Percentiles rank a stretch among this genome's conserved stretches.
phyloP scores from a whole-genome alignment of 202 grass and related monocot species.

The Zoysia matrella region DNA sequence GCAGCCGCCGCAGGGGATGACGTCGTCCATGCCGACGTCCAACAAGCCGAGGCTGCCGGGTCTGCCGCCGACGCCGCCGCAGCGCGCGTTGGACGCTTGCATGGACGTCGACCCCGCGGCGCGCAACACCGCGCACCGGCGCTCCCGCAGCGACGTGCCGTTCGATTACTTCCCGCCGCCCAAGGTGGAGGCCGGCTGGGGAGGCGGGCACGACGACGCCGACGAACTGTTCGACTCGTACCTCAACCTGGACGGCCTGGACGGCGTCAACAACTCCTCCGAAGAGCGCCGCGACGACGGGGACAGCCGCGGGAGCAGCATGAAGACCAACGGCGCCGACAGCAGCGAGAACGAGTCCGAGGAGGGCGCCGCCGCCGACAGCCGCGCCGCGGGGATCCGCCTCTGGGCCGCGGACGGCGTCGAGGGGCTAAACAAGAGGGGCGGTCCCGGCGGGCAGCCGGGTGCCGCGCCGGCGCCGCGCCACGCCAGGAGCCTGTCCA shows the following conservation, averaged over 20 bases:
- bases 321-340: slow-evolving; percentile 57
- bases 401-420: no score
- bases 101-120: slow-evolving; percentile 44
- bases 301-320: slow-evolving; percentile 63
- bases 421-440: slow-evolving; percentile 45
- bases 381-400: neutral
- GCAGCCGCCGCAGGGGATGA: slow-evolving; percentile 19
- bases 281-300: slow-evolving; percentile 54
- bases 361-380: slow-evolving; percentile 54
- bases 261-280: slow-evolving; percentile 72
- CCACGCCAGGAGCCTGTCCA: slow-evolving; percentile 85
- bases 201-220: neutral
- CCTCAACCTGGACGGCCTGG: slow-evolving; percentile 82
- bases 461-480: neutral
- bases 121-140: slow-evolving; percentile 56
- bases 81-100: slow-evolving; percentile 31
- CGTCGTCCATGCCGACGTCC: slow-evolving; percentile 17
- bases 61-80: slow-evolving; percentile 54
- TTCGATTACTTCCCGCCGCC: slow-evolving; percentile 62
- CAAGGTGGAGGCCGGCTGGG: slow-evolving; percentile 57
- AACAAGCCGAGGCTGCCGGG: slow-evolving; percentile 51
- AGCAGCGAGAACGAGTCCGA: slow-evolving; percentile 47
- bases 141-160: slow-evolving; percentile 71
- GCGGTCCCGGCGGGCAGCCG: neutral
- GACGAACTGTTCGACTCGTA: slow-evolving; percentile 83